Conservation (phyloP, 495 filamentous ascomycete genomes). For the Mycothermus thermophilus region DNA sequence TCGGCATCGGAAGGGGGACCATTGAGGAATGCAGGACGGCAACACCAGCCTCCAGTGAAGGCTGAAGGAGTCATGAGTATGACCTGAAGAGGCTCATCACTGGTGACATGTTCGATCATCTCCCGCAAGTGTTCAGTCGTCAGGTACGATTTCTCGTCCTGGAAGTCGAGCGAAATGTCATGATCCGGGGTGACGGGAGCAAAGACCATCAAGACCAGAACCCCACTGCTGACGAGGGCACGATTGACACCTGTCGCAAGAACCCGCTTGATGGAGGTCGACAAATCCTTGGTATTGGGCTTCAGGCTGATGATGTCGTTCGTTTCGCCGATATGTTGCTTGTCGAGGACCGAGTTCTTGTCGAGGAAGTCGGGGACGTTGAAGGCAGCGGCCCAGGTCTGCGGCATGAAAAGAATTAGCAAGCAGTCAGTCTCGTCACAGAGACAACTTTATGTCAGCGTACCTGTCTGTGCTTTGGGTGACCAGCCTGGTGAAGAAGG, state of each 20-base stretch:
- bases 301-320: constrained; percentile 14
- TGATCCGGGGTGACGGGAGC: constrained; percentile 21
- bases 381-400: too few species aligned
- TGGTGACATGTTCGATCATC: constrained; percentile 11
- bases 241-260: constrained; percentile 7
- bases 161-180: constrained; percentile 21
- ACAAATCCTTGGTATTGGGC: constrained; percentile 7
- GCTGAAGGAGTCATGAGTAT: constrained; percentile 13
- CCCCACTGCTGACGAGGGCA: constrained; percentile 3
- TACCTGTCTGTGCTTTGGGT: too few species aligned
- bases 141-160: constrained; percentile 1
- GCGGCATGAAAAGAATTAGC: too few species aligned
- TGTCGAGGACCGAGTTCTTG: too few species aligned
- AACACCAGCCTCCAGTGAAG: constrained; percentile 18
- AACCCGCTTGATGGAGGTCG: constrained; percentile 9
- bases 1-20: background rate
- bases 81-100: constrained; percentile 5
- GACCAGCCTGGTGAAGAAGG: too few species aligned
- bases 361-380: constrained; percentile 7
- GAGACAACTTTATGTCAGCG: too few species aligned
- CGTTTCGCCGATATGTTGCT: constrained; percentile 6
- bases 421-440: too few species aligned
- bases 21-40: constrained; percentile 10
- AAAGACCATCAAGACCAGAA: constrained; percentile 23
- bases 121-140: constrained; percentile 6